Evolutionary conservation across 768 basidiomycete species (phyloP), one percentile per base, ranked within the genome.

Genomic region (Rhodotorula diobovata): DNA sequence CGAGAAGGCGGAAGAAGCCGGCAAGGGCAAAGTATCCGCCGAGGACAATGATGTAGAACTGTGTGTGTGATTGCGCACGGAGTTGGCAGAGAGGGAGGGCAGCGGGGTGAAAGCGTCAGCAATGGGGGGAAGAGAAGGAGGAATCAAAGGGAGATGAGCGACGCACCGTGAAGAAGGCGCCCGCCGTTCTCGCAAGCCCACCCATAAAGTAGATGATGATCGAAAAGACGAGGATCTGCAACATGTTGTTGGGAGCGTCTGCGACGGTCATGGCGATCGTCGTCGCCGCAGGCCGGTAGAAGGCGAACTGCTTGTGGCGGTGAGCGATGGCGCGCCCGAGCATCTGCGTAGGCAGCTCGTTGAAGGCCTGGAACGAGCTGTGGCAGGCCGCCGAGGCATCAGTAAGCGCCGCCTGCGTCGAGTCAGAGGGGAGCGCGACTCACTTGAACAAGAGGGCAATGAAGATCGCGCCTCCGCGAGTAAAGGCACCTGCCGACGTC

Each of bases 381-480:
- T 75, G 73, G 77, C 61, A 77, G 14, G 64, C 15, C 6, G 28
- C 8, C 46, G 46, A 48, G 25, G 25, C 25, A n/a, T n/a, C n/a
- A 9, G 23, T 28, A 1, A 50, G 25, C 6, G 1, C 14, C 14
- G 25, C 48, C 25, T 12, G 28, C 23, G 23, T 23, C 20, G 46
- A 28, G 82, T 74, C 72, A 71, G 76, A 75, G 76, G 62, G 78
- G 14, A 65, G 63, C 5, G 66, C 81, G 64, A 82, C 41, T 12
- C 41, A 82, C 78, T 76, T 76, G 73, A 77, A 76, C 76, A 65
- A 78, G 21, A 68, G 66, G 2, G 66, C 81, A 64, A 82, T 77
- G 79, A 93, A 93, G 63, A 93, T 85, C n/a, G 90, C 86, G 80
- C 90, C 84, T 57, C 90, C 91, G 72, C 92, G 86, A 35, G 91